Percentiles rank a stretch among this genome's conserved stretches.
Conservation (phyloP, 176 grass and related monocot genomes). For the Alloteropsis semialata region DNA sequence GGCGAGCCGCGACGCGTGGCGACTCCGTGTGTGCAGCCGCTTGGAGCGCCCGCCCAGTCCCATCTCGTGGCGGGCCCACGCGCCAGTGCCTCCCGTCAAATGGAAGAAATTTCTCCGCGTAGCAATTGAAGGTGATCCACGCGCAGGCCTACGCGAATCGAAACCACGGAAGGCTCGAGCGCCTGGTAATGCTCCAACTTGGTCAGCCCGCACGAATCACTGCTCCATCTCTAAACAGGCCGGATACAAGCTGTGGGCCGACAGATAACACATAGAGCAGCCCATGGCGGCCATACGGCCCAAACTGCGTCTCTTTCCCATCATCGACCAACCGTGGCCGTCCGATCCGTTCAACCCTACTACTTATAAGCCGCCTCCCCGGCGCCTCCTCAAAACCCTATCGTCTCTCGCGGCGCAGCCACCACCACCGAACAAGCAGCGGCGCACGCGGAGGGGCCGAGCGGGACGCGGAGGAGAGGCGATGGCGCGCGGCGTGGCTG, state of each 20-base stretch:
- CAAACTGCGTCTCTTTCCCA: neutral
- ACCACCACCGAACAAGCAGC: constrained; percentile 12
- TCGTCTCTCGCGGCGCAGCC: constrained; percentile 22
- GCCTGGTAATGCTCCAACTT: no score
- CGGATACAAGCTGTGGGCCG: neutral
- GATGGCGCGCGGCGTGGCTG: constrained; percentile 50
- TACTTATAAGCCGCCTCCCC: constrained; percentile 34
- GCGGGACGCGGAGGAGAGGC: neutral
- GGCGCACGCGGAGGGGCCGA: neutral
- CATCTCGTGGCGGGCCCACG: no score
- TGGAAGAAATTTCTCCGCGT: no score
- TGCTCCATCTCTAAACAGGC: no score
- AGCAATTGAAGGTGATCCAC: no score
- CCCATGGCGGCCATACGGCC: neutral
- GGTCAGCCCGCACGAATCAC: no score
- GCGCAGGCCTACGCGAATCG: no score
- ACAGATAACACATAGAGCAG: neutral
- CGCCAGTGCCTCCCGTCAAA: no score
- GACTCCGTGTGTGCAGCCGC: no score
- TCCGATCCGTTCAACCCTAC: constrained; percentile 27
- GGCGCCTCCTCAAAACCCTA: constrained; percentile 24
- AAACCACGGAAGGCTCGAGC: no score
- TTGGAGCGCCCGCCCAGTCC: no score
- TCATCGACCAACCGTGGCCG: neutral
- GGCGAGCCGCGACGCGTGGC: no score